phyloP scores from a whole-genome alignment of 2,329 filamentous ascomycete genomes.

The Sclerotinia spermophila region DNA sequence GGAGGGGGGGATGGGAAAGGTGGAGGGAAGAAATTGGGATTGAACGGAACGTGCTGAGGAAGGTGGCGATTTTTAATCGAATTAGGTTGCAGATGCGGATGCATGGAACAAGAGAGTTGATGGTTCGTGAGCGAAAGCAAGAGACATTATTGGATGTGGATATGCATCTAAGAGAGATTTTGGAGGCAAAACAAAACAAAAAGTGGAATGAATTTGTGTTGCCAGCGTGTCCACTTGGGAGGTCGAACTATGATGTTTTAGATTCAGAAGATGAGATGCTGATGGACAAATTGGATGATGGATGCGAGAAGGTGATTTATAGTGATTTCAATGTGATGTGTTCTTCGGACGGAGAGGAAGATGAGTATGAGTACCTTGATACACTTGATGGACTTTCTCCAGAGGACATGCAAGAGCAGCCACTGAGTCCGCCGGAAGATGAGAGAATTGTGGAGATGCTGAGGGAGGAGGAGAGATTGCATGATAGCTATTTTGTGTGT shows the following conservation, averaged over 20 bases:
- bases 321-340: constrained; percentile 38
- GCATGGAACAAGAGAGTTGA: constrained; percentile 32
- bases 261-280: constrained; percentile 35
- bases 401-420: constrained; percentile 31
- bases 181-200: constrained; percentile 31
- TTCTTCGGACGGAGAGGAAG: constrained; percentile 27
- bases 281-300: constrained; percentile 1
- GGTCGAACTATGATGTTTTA: constrained; percentile 38
- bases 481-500: constrained; percentile 31
- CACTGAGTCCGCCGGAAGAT: constrained; percentile 30
- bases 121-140: constrained; percentile 24
- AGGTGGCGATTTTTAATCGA: constrained; percentile 63
- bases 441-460: constrained; percentile 34
- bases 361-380: constrained; percentile 37
- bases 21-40: constrained; percentile 47
- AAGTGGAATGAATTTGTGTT: constrained; percentile 31
- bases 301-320: constrained; percentile 30
- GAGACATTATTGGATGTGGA: background rate
- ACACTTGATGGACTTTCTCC: constrained; percentile 35
- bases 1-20: background rate
- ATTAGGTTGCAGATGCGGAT: constrained; percentile 49
- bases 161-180: constrained; percentile 28
- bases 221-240: constrained; percentile 36
- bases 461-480: constrained; percentile 30
- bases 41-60: constrained; percentile 45